A percentile compares a stretch with the other conserved stretches of the same genome.
phyloP scores from a whole-genome alignment of 352 stramenopile species.

The Globisporangium paroecandrum region DNA sequence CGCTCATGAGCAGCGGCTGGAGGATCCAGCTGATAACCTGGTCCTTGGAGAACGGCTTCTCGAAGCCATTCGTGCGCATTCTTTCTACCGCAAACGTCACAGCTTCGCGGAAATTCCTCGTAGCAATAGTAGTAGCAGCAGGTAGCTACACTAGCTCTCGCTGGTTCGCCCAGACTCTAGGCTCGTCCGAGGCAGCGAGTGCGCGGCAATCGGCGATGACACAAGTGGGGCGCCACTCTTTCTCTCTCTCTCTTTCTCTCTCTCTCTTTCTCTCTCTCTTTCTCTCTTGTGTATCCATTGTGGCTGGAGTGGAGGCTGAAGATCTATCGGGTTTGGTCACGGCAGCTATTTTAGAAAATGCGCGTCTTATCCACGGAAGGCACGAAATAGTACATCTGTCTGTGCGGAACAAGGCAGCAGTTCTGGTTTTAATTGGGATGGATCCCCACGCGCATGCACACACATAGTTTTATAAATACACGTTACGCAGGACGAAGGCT shows the following conservation, averaged over 20 bases:
- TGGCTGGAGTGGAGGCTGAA: not conserved
- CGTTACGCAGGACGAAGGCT: not conserved
- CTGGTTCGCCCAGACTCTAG: not conserved
- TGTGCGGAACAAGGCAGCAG: constrained; percentile 3
- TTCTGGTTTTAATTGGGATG: constrained; percentile 7
- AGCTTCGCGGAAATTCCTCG: not conserved
- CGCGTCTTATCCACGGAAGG: constrained; percentile 1
- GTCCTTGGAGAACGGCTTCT: constrained; percentile 68
- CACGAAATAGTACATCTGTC: not conserved
- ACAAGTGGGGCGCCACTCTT: not conserved
- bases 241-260: not conserved
- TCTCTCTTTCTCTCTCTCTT: not conserved
- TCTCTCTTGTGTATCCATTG: not conserved
- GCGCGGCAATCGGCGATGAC: not conserved
- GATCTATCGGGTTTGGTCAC: not conserved
- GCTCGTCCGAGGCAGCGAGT: not conserved
- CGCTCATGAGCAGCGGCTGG: constrained; percentile 64
- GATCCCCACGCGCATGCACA: not conserved
- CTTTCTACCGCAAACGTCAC: not conserved
- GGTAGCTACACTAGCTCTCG: not conserved
- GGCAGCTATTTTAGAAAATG: constrained; percentile 6
- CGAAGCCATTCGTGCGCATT: constrained; percentile 69
- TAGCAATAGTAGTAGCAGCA: not conserved
- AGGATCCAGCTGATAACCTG: constrained; percentile 58
- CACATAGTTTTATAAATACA: constrained; percentile 8